Percentiles rank a stretch among this genome's conserved stretches.
Evolutionary conservation across 2,329 filamentous ascomycete species (phyloP).

Genomic region (Verruconis gallopava): DNA sequence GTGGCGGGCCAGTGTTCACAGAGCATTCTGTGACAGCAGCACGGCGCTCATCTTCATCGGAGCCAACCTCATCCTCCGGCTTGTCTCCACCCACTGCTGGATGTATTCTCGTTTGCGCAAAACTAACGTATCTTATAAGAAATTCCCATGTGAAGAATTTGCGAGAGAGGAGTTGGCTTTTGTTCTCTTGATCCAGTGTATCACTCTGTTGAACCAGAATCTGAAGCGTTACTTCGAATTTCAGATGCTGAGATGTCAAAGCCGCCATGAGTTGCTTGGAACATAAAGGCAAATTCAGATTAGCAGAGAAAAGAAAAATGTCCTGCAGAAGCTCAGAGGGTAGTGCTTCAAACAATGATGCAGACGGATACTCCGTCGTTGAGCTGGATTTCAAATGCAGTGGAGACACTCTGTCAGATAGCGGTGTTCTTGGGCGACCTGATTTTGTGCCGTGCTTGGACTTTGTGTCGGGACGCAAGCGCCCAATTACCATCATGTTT

Average conservation of each 20-base stretch:
- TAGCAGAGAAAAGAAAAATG: slow-evolving; percentile 6
- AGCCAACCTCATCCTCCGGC: background rate
- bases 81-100: background rate
- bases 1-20: background rate
- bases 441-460: background rate
- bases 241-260: slow-evolving; percentile 4
- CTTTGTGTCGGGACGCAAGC: background rate
- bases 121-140: slow-evolving; percentile 1
- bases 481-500: background rate
- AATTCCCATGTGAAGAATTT: slow-evolving; percentile 8
- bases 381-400: no score
- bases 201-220: background rate
- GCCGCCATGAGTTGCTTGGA: slow-evolving; percentile 4
- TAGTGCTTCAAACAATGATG: slow-evolving; percentile 5
- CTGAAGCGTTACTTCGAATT: slow-evolving; percentile 7
- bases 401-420: no score
- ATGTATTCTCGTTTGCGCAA: slow-evolving; percentile 1
- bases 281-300: slow-evolving; percentile 1
- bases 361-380: background rate
- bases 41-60: background rate
- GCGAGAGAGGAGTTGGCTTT: slow-evolving; percentile 1
- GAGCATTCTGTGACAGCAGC: slow-evolving; percentile 1
- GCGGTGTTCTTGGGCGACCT: background rate
- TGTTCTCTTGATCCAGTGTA: background rate
- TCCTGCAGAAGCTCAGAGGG: slow-evolving; percentile 6